A percentile compares a stretch with the other conserved stretches of the same genome.
These are phyloP conservation scores for Polyplosphaeria fusca DNA, from an alignment of 495 filamentous ascomycete species.

Conservation along the genomic window DNA sequence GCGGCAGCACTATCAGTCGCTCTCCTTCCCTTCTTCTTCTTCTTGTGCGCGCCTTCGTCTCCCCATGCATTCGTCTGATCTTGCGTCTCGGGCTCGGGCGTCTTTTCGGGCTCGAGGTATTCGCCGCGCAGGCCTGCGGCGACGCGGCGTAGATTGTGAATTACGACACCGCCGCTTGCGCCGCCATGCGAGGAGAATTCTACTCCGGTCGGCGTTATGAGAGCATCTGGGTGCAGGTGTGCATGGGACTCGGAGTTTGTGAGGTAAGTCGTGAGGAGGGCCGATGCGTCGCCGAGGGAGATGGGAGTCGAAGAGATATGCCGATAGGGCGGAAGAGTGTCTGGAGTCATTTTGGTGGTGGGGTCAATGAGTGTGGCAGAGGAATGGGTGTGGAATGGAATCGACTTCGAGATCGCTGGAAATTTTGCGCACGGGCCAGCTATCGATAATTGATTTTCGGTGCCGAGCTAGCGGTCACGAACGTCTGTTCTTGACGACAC, in stretches of 20 bases:
- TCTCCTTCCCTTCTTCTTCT: not conserved
- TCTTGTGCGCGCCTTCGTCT: conserved; percentile 9
- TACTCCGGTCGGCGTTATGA: conserved; percentile 60
- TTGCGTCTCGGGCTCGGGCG: conserved; percentile 32
- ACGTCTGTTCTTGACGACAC: too few relatives aligned
- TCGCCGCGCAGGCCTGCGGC: conserved; percentile 63
- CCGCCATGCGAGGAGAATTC: conserved; percentile 50
- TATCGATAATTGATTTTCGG: too few relatives aligned
- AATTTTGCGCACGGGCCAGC: too few relatives aligned
- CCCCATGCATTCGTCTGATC: conserved; percentile 6
- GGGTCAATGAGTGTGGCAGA: not conserved
- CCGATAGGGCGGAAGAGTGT: conserved; percentile 50
- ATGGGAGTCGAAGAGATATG: conserved; percentile 47
- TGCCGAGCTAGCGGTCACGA: not conserved
- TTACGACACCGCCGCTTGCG: conserved; percentile 51
- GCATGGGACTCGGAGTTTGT: conserved; percentile 51
- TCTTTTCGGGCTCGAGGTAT: conserved; percentile 41
- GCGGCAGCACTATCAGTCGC: conserved; percentile 3
- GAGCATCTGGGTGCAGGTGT: conserved; percentile 65
- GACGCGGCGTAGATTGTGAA: conserved; percentile 65
- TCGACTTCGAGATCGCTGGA: too few relatives aligned
- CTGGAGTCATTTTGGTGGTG: conserved; percentile 8
- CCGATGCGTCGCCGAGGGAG: conserved; percentile 52
- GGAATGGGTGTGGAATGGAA: not conserved
- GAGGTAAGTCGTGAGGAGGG: conserved; percentile 59